phyloP scores from a whole-genome alignment of 495 filamentous ascomycete genomes.

The Evernia prunastri region DNA sequence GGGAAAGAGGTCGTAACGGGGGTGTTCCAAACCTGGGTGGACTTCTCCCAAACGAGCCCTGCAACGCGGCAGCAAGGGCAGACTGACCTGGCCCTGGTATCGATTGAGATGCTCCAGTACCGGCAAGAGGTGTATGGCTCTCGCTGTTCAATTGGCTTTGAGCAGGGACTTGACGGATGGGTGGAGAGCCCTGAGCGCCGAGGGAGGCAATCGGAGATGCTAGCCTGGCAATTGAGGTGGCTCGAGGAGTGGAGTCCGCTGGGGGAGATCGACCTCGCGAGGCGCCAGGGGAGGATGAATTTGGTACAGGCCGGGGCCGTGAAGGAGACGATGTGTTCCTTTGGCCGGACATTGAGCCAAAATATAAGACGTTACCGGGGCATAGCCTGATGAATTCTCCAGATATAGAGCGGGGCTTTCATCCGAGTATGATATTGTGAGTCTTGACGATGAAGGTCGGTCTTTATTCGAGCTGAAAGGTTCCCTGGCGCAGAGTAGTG shows the following conservation, averaged over 20 bases:
- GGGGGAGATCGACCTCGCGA: conserved; percentile 42
- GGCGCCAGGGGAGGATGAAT: conserved; percentile 36
- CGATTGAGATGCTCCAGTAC: conserved; percentile 42
- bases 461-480: background rate
- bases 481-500: background rate
- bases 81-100: conserved; percentile 63
- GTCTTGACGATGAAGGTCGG: background rate
- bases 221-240: conserved; percentile 63
- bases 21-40: conserved; percentile 46
- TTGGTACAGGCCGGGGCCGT: conserved; percentile 24
- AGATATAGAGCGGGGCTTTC: conserved; percentile 27
- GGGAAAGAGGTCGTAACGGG: conserved; percentile 51
- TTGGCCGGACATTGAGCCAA: conserved; percentile 22
- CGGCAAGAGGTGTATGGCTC: conserved; percentile 45
- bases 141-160: conserved; percentile 33
- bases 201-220: conserved; percentile 60
- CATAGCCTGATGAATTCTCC: background rate
- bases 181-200: conserved; percentile 42
- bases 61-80: conserved; percentile 68
- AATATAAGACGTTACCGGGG: background rate
- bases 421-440: conserved; percentile 1
- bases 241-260: conserved; percentile 49
- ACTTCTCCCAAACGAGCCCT: conserved; percentile 52
- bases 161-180: conserved; percentile 39
- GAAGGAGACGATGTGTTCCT: conserved; percentile 21